Percentiles rank a stretch among this genome's conserved stretches.
Conservation (phyloP, 1,284 basidiomycete genomes). For the Tilletia caries region DNA sequence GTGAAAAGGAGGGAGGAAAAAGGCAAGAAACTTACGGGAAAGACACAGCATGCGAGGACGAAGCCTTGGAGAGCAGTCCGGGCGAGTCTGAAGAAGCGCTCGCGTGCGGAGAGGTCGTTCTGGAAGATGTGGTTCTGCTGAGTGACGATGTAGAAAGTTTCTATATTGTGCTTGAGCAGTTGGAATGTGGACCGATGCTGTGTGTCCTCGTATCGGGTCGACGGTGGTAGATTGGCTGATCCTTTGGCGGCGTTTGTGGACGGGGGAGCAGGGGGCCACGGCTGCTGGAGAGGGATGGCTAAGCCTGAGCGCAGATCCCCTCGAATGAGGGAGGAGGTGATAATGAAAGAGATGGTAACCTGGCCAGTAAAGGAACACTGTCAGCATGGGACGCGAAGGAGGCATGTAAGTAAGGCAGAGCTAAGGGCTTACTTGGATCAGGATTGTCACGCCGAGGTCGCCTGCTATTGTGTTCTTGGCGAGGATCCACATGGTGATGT, state of each 20-base stretch:
- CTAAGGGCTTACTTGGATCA: constrained; percentile 36
- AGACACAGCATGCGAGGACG: constrained; percentile 37
- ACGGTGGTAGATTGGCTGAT: not conserved
- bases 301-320: constrained; percentile 39
- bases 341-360: constrained; percentile 40
- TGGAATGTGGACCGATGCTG: constrained; percentile 29
- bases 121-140: constrained; percentile 14
- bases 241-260: not conserved
- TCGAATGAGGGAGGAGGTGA: constrained; percentile 41
- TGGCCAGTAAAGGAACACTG: not conserved
- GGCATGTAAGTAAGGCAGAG: too few relatives aligned
- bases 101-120: constrained; percentile 29
- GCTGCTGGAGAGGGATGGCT: constrained; percentile 29
- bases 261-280: constrained; percentile 50
- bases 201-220: constrained; percentile 7
- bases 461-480: constrained; percentile 42
- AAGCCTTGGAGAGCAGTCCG: constrained; percentile 47
- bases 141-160: constrained; percentile 33
- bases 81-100: constrained; percentile 37
- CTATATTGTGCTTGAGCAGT: constrained; percentile 27
- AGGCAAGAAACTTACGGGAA: constrained; percentile 4
- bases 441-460: constrained; percentile 50
- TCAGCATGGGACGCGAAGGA: not conserved
- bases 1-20: not conserved
- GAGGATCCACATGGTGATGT: constrained; percentile 35